Percentiles rank a stretch among this genome's conserved stretches.
Evolutionary conservation across 495 filamentous ascomycete species (phyloP).

Genomic region (Tuber indicum): DNA sequence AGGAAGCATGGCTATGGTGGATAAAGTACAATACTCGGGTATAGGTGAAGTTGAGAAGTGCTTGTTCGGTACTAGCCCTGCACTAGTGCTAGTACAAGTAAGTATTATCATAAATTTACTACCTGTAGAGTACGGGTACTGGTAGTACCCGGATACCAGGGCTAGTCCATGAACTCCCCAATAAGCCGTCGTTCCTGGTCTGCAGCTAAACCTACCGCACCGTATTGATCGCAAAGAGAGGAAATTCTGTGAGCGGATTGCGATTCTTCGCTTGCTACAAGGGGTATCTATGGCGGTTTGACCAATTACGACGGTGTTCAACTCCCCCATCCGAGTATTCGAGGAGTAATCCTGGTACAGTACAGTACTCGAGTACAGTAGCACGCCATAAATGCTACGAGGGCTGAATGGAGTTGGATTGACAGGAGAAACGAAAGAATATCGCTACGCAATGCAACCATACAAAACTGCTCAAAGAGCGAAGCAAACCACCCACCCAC

Average conservation of each 20-base stretch:
- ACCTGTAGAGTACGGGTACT: too few relatives aligned
- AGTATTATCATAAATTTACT: not conserved
- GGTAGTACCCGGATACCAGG: too few relatives aligned
- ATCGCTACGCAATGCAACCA: not conserved
- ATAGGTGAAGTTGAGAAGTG: not conserved
- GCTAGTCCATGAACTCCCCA: too few relatives aligned
- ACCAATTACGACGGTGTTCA: too few relatives aligned
- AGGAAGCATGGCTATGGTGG: not conserved
- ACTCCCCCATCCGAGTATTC: too few relatives aligned
- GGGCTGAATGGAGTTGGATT: not conserved
- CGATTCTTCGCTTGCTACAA: too few relatives aligned
- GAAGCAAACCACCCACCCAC: not conserved
- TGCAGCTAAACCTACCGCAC: too few relatives aligned
- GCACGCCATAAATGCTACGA: not conserved
- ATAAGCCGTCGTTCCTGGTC: too few relatives aligned
- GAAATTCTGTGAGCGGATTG: too few relatives aligned
- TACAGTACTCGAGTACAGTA: not conserved
- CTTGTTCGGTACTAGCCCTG: not conserved
- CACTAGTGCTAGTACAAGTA: not conserved
- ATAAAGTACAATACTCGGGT: not conserved
- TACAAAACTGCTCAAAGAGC: not conserved
- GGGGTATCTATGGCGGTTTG: too few relatives aligned
- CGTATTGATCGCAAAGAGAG: too few relatives aligned
- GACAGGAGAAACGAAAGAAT: not conserved
- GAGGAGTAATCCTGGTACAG: too few relatives aligned